A percentile compares a stretch with the other conserved stretches of the same genome.
These are phyloP conservation scores for Penicillium silybi DNA, from an alignment of 495 filamentous ascomycete species.

Conservation along the genomic window DNA sequence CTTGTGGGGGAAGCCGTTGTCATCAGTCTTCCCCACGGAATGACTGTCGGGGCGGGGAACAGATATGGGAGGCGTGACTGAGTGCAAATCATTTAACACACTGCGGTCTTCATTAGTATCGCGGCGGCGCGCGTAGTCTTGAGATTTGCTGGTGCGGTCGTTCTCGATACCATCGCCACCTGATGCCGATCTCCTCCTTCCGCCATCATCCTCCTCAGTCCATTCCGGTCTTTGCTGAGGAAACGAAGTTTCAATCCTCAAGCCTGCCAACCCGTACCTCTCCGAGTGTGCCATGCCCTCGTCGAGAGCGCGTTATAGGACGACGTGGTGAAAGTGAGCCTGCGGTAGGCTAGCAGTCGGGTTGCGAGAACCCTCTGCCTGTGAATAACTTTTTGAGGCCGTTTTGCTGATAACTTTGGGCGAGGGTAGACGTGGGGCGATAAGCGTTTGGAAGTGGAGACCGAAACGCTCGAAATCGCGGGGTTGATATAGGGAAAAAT, in stretches of 20 bases:
- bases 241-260: slow-evolving; percentile 45
- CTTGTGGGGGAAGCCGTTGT: slow-evolving; percentile 36
- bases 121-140: slow-evolving; percentile 39
- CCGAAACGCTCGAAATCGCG: slow-evolving; percentile 8
- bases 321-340: slow-evolving; percentile 14
- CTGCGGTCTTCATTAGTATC: slow-evolving; percentile 47
- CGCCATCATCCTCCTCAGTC: slow-evolving; percentile 21
- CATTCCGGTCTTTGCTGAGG: slow-evolving; percentile 24
- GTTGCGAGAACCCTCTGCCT: slow-evolving; percentile 23
- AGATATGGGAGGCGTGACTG: slow-evolving; percentile 44
- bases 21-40: slow-evolving; percentile 11
- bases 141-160: slow-evolving; percentile 41
- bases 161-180: slow-evolving; percentile 42
- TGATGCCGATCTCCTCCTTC: slow-evolving; percentile 23
- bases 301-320: slow-evolving; percentile 16
- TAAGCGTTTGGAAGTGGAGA: slow-evolving; percentile 18
- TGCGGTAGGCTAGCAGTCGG: slow-evolving; percentile 21
- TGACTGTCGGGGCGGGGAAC: slow-evolving; percentile 41
- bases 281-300: slow-evolving; percentile 42
- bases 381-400: not conserved
- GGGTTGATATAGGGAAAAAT: not conserved
- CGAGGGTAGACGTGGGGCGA: slow-evolving; percentile 20
- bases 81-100: slow-evolving; percentile 43
- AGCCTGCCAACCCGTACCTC: slow-evolving; percentile 34
- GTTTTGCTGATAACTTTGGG: slow-evolving; percentile 7